Evolutionary conservation across 441 rosid genomes (phyloP).

Genomic region (Raphanus hybrid): DNA sequence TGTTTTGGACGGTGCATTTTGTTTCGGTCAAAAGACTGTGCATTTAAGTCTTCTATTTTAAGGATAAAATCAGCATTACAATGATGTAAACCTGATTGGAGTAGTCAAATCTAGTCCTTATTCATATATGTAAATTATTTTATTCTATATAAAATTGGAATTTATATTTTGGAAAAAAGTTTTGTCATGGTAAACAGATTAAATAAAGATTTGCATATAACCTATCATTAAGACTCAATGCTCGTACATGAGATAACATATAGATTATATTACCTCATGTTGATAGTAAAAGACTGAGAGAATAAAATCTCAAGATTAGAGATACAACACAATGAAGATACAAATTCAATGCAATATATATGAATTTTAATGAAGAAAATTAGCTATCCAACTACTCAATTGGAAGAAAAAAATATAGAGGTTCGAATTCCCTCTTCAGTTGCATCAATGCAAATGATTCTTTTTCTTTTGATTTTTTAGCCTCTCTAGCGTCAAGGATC

Average conservation of each 20-base stretch:
- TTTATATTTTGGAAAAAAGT: background rate
- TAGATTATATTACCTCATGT: background rate
- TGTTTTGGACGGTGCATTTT: background rate
- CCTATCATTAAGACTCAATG: background rate
- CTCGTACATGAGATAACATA: background rate
- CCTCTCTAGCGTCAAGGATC: background rate
- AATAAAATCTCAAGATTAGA: background rate
- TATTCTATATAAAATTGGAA: background rate
- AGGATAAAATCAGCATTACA: background rate
- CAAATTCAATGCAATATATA: background rate
- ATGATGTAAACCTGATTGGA: constrained; percentile 3
- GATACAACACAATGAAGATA: background rate
- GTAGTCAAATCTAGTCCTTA: background rate
- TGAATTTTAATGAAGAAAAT: background rate
- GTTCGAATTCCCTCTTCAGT: background rate
- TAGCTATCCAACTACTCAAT: background rate
- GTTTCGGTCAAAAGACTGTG: background rate
- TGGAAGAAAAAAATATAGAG: background rate
- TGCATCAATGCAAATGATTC: background rate
- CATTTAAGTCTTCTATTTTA: background rate
- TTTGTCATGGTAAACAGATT: background rate
- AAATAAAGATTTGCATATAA: background rate
- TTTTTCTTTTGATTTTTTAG: background rate
- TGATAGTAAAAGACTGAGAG: background rate
- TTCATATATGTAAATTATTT: background rate